Evolutionary conservation across 148 eudicot genomes (phyloP), one percentile per base, ranked within the genome.

Genomic region (Rhododendron mucronatum): DNA sequence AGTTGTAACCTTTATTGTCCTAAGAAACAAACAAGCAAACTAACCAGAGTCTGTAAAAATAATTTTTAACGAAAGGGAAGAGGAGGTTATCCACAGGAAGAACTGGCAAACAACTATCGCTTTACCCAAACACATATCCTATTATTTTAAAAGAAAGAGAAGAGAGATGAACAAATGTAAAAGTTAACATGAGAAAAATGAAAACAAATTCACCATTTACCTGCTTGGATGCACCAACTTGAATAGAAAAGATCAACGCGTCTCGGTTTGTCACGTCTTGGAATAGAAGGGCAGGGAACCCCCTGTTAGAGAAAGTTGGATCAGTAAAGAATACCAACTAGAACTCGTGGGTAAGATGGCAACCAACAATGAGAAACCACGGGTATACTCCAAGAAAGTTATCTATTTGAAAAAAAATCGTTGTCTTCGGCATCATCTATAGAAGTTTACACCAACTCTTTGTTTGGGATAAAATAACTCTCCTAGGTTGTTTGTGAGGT

Each of bases 181-280:
- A n/a, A 78, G 35, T n/a, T 80, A 59, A 83, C 48, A 44, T n/a
- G 14, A n/a, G 48, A 1, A 71, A 51, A 78, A 85, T 9, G 81
- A 53, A 79, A 83, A 63, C 6, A 87, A 65, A 81, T 26, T 2
- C 16, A 45, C 3, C 47, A 78, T 45, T 47, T 91, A 97, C 99
- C 99, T 90, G 98, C 92, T 90, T 89, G 96, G 78, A 97, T 95
- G 89, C 87, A 93, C 99, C 99, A 97, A 82, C 99, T 97, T 44
- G 99, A 97, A 87, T 97, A 97, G 89, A 89, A 95, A 61, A 94
- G 91, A 85, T 97, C 96, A 71, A 97, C 99, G 44, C 98, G 98
- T 83, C 96, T 94, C 48, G 99, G 98, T 89, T 94, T 95, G 83
- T 93, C 96, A 48, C 83, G 88, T 75, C 95, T 89, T 63, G 95